Evolutionary conservation across 495 filamentous ascomycete species (phyloP).

Genomic region (Podospora sp.): DNA sequence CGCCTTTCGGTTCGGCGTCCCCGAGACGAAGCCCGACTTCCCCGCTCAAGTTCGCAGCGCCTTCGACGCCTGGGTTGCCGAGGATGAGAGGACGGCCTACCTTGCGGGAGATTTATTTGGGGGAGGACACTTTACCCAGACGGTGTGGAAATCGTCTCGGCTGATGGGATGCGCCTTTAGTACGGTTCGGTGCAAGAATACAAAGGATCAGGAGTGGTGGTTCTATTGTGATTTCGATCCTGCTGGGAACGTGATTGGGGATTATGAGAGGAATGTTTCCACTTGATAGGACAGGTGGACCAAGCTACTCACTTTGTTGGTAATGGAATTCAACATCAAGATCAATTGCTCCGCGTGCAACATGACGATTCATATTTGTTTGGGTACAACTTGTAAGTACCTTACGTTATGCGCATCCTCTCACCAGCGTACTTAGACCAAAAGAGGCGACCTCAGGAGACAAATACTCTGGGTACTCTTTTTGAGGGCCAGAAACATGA

Average conservation of each 20-base stretch:
- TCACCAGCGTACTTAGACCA: no score
- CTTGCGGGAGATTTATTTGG: slow-evolving; percentile 14
- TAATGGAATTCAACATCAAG: no score
- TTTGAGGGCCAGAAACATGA: no score
- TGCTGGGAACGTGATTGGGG: slow-evolving; percentile 20
- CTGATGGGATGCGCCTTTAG: slow-evolving; percentile 31
- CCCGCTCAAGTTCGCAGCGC: slow-evolving; percentile 1
- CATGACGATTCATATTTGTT: no score
- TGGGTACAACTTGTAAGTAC: no score
- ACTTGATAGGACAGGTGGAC: neutral
- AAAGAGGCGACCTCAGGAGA: no score
- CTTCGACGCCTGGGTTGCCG: slow-evolving; percentile 21
- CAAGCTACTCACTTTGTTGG: neutral
- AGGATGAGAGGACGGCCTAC: slow-evolving; percentile 25
- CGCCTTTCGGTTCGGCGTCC: slow-evolving; percentile 18
- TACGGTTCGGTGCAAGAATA: slow-evolving; percentile 24
- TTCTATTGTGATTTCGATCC: slow-evolving; percentile 31
- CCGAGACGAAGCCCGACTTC: slow-evolving; percentile 20
- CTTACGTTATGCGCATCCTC: no score
- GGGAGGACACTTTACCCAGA: slow-evolving; percentile 31
- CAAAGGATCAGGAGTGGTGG: slow-evolving; percentile 28
- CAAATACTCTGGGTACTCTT: no score
- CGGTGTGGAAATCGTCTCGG: slow-evolving; percentile 29
- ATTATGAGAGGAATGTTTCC: slow-evolving; percentile 24
- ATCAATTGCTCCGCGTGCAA: no score